A percentile compares a stretch with the other conserved stretches of the same genome.
phyloP scores from a whole-genome alignment of 257 asterid species.

The Apocynum venetum region DNA sequence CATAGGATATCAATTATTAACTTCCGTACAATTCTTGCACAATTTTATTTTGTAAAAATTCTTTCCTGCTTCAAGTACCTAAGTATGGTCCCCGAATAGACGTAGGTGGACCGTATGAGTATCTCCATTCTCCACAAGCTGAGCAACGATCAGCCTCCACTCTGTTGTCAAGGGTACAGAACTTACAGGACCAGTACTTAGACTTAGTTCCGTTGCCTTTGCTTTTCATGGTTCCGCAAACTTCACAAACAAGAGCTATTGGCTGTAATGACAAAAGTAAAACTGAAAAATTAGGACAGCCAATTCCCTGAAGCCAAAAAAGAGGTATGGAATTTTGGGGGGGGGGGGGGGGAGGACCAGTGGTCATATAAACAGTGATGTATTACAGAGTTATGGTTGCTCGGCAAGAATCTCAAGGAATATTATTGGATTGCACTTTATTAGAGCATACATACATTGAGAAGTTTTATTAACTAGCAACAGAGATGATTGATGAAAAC shows the following conservation, averaged over 20 bases:
- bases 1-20: not conserved
- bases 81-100: slow-evolving; percentile 36
- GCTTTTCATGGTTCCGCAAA: slow-evolving; percentile 51
- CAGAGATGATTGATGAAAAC: not conserved
- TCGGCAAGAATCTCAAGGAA: not conserved
- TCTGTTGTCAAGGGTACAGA: slow-evolving; percentile 70
- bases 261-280: slow-evolving; percentile 34
- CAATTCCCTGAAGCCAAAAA: not conserved
- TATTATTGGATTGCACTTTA: not conserved
- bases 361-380: not conserved
- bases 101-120: slow-evolving; percentile 72
- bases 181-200: slow-evolving; percentile 71
- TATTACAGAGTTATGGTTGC: slow-evolving; percentile 4
- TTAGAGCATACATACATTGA: not conserved
- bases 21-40: not conserved
- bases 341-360: not conserved
- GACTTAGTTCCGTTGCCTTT: slow-evolving; percentile 25
- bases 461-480: not conserved
- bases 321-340: not conserved
- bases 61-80: slow-evolving; percentile 36
- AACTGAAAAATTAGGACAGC: not conserved
- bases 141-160: slow-evolving; percentile 48
- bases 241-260: slow-evolving; percentile 54
- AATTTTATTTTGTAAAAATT: not conserved
- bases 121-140: slow-evolving; percentile 90